Evolutionary conservation across 2,329 filamentous ascomycete genomes (phyloP).

Genomic region (Alternaria sp.): DNA sequence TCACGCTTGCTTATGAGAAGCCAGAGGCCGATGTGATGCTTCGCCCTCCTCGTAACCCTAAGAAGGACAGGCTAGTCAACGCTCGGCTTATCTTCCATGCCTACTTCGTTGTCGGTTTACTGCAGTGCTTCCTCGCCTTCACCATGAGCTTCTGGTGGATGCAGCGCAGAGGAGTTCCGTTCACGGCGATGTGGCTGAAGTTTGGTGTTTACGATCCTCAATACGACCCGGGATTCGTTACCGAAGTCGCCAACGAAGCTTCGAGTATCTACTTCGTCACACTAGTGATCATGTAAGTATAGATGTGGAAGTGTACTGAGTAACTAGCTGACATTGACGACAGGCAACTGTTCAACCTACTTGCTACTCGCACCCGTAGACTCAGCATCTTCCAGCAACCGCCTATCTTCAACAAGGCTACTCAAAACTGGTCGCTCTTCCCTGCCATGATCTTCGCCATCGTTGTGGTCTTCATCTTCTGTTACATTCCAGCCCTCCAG

Average conservation of each 20-base stretch:
- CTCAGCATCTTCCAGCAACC: slow-evolving; percentile 74
- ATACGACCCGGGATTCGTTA: slow-evolving; percentile 37
- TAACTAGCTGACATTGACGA: slow-evolving; percentile 8
- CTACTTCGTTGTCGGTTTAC: slow-evolving; percentile 72
- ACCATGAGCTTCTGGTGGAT: slow-evolving; percentile 56
- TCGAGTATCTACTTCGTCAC: slow-evolving; percentile 81
- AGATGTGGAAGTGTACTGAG: not conserved
- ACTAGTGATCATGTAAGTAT: slow-evolving; percentile 73
- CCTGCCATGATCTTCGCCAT: slow-evolving; percentile 74
- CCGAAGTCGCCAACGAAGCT: slow-evolving; percentile 65
- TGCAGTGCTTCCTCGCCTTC: slow-evolving; percentile 51
- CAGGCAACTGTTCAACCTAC: slow-evolving; percentile 77
- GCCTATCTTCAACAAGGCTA: slow-evolving; percentile 67
- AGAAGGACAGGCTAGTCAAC: slow-evolving; percentile 74
- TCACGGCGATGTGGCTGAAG: slow-evolving; percentile 70
- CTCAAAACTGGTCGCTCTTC: slow-evolving; percentile 73
- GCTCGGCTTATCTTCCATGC: slow-evolving; percentile 74
- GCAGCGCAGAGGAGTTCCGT: slow-evolving; percentile 61
- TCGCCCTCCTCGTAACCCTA: slow-evolving; percentile 70
- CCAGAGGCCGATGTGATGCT: slow-evolving; percentile 77
- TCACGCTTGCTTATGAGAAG: slow-evolving; percentile 75
- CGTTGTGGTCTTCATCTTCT: slow-evolving; percentile 69
- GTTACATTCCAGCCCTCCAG: slow-evolving; percentile 71
- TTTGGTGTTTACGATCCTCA: slow-evolving; percentile 35
- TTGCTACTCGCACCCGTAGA: slow-evolving; percentile 68